These are phyloP conservation scores for Arachis hypogaea DNA, from an alignment of 306 rosid genomes.

Conservation along the genomic window DNA sequence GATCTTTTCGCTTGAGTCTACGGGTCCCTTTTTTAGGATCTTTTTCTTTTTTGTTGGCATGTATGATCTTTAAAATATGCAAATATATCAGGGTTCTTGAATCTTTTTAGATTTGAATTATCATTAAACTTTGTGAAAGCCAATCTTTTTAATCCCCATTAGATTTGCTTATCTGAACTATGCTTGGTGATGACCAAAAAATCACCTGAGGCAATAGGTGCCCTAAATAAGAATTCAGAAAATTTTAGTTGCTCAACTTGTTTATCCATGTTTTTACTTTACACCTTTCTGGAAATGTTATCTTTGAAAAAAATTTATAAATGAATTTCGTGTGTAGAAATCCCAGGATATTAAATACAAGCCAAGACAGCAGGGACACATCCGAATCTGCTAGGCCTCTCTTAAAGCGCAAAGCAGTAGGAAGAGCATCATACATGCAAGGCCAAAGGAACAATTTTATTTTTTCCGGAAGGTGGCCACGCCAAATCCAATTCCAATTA, in stretches of 20 bases:
- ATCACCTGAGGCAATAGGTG: background rate
- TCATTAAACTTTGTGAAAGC: background rate
- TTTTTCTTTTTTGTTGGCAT: background rate
- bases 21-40: conserved; percentile 2
- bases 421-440: too few relatives aligned
- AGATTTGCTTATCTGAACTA: conserved; percentile 28
- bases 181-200: conserved; percentile 7
- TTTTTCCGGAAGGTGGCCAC: too few relatives aligned
- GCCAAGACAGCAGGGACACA: background rate
- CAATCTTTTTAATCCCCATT: conserved; percentile 11
- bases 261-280: conserved; percentile 9
- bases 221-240: background rate
- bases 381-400: too few relatives aligned
- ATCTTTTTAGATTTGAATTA: conserved; percentile 19
- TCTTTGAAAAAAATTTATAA: background rate
- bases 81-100: conserved; percentile 12
- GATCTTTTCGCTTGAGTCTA: conserved; percentile 68
- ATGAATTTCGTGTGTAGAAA: background rate
- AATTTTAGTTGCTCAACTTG: background rate
- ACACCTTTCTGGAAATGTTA: background rate
- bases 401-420: too few relatives aligned
- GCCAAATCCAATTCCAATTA: too few relatives aligned
- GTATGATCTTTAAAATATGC: background rate
- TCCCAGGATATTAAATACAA: background rate
- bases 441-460: too few relatives aligned